These are phyloP conservation scores for Rhodamnia argentea DNA, from an alignment of 345 rosid genomes.

Conservation along the genomic window DNA sequence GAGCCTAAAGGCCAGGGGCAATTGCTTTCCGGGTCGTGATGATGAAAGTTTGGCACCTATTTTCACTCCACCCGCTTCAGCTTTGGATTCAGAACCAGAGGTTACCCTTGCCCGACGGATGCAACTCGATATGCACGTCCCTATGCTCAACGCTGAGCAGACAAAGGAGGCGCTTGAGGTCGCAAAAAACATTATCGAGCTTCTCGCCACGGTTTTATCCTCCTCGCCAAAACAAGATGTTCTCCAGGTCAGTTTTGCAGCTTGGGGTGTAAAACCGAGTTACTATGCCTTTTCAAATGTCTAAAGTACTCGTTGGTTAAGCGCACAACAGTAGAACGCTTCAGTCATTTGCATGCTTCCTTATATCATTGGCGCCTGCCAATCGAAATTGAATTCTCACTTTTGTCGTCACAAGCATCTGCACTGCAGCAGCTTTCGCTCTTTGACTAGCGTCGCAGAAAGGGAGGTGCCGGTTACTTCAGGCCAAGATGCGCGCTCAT, in stretches of 20 bases:
- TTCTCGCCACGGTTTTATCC: conserved; percentile 63
- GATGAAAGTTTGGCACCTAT: conserved; percentile 88
- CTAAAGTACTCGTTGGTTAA: not conserved
- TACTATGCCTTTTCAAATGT: not conserved
- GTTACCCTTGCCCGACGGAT: conserved; percentile 34
- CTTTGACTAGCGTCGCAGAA: not conserved
- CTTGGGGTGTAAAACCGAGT: not conserved
- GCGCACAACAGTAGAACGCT: not conserved
- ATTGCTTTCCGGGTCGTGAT: conserved; percentile 91
- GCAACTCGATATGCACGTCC: conserved; percentile 16
- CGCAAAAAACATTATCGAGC: conserved; percentile 80
- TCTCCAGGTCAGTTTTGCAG: conserved; percentile 35
- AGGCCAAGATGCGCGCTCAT: not conserved
- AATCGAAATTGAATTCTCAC: not conserved
- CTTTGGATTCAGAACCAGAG: conserved; percentile 45
- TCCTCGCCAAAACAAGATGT: conserved; percentile 72
- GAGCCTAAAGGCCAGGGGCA: conserved; percentile 85
- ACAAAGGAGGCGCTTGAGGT: conserved; percentile 78
- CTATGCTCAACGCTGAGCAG: conserved; percentile 59
- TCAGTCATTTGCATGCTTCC: not conserved
- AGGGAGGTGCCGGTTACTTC: not conserved
- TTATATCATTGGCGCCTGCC: not conserved
- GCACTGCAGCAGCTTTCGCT: not conserved
- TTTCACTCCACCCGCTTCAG: conserved; percentile 78
- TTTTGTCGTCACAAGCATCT: not conserved